Base-by-base conservation (phyloP, 176 grass and related monocot genomes). In the Guadua angustifolia region DNA sequence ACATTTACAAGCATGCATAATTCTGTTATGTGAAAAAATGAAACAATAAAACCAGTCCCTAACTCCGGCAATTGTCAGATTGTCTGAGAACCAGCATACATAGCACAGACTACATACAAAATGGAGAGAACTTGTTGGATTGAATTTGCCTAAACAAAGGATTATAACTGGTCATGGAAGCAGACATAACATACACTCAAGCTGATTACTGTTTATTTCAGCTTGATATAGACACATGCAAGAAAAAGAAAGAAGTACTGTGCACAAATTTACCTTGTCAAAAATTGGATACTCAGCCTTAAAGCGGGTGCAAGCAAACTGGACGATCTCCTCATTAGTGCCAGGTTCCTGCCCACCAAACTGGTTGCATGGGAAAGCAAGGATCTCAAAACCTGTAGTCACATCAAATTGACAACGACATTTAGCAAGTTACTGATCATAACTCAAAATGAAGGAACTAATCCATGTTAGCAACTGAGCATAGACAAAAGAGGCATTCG, bases 301-400 rank as follows among this genome's bases (percentile, higher is more conserved):
- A 75, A 98, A 98, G 73, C 93, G 91, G 74, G 93, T 93, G 83
- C 95, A 93, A 71, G 89, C 93, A 77, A 98, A 93, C 83, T 93
- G 71, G 38, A 92, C 66, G 44, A 98, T 98, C 83, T 98, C 93
- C 68, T 94, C 93, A 58, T 95, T 95, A 65, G 32, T 98, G 87
- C 93, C 95, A 33, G 91, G 91, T 80, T 95, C 93, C 78, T 98
- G 93, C 19, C 83, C 89, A 26, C 85, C 93, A 19, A 98, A 98
- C 80, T 98, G 95, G 78, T 95, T 98, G 93, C 91, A 98, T 26
- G 93, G 95, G 55, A 98, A 95, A 69, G 93, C 93, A 57, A 98
- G 89, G 85, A 98, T 92, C 80, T 98, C 91, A 73, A 98, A 84
- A 86, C 89, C 95, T 98, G 62, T 46, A 63, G 66, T 42, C 52